These are phyloP conservation scores for Melanopsichium pennsylvanicum DNA, from an alignment of 1,284 basidiomycete species.

Conservation along the genomic window DNA sequence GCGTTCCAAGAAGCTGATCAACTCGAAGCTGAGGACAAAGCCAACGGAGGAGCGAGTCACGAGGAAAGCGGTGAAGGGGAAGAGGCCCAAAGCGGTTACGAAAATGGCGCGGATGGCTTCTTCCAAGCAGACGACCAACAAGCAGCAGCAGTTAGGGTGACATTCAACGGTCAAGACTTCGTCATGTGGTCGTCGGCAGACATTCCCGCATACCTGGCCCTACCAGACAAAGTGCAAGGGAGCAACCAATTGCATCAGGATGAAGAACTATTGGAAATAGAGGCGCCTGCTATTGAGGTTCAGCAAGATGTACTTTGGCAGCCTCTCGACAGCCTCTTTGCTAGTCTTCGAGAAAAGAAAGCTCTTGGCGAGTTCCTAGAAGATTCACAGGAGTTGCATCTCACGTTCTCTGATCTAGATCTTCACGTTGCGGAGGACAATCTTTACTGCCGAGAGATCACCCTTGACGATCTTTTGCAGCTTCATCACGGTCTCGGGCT, in stretches of 20 bases:
- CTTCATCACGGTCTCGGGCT: constrained; percentile 53
- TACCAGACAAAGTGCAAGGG: background rate
- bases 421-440: constrained; percentile 59
- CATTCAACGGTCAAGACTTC: constrained; percentile 62
- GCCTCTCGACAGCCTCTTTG: constrained; percentile 58
- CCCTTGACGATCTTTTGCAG: constrained; percentile 56
- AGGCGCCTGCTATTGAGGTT: constrained; percentile 50
- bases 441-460: constrained; percentile 58
- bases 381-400: constrained; percentile 51
- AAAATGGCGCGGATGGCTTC: background rate
- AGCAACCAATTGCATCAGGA: background rate
- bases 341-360: constrained; percentile 48
- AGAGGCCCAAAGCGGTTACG: constrained; percentile 3
- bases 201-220: constrained; percentile 23
- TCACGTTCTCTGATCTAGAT: constrained; percentile 55
- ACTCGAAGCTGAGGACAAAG: constrained; percentile 4
- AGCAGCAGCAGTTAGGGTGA: constrained; percentile 39
- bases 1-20: constrained; percentile 5
- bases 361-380: constrained; percentile 65
- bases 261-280: constrained; percentile 25
- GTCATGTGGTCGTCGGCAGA: constrained; percentile 47
- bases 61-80: background rate
- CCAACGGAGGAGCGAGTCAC: background rate
- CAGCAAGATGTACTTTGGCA: constrained; percentile 50
- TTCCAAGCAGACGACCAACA: constrained; percentile 7